Conservation (phyloP, 176 grass and related monocot genomes). For the Zizania latifolia region DNA sequence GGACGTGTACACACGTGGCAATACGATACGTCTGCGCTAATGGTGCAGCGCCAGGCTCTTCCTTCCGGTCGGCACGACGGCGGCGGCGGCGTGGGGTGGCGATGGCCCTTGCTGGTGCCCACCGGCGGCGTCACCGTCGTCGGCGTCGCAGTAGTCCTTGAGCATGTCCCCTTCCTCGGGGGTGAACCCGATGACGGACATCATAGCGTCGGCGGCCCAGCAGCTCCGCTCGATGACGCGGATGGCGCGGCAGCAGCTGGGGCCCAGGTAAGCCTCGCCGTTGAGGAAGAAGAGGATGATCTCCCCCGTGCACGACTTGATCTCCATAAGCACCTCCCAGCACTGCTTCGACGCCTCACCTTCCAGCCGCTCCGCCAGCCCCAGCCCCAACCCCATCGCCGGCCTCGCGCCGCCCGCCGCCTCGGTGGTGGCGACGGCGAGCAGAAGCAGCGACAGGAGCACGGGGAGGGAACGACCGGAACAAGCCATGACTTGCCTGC, state of each 20-base stretch:
- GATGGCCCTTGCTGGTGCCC: neutral
- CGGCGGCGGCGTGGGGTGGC: neutral
- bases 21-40: neutral
- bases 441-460: conserved; percentile 4
- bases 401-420: neutral
- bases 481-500: conserved; percentile 25
- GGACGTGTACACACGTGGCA: neutral
- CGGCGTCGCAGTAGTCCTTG: conserved; percentile 51
- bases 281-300: conserved; percentile 77
- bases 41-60: neutral
- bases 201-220: conserved; percentile 72
- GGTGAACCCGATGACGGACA: conserved; percentile 56
- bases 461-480: neutral
- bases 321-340: conserved; percentile 57
- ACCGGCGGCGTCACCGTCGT: neutral
- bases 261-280: conserved; percentile 64
- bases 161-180: conserved; percentile 69
- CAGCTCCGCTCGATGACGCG: conserved; percentile 54
- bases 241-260: conserved; percentile 59
- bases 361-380: conserved; percentile 33
- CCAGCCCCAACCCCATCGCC: neutral
- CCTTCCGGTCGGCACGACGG: neutral
- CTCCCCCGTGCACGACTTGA: conserved; percentile 71
- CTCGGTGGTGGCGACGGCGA: neutral
- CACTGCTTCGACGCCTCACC: conserved; percentile 44